Conservation (phyloP, 164 flowering plant species). For the Aristolochia contorta region DNA sequence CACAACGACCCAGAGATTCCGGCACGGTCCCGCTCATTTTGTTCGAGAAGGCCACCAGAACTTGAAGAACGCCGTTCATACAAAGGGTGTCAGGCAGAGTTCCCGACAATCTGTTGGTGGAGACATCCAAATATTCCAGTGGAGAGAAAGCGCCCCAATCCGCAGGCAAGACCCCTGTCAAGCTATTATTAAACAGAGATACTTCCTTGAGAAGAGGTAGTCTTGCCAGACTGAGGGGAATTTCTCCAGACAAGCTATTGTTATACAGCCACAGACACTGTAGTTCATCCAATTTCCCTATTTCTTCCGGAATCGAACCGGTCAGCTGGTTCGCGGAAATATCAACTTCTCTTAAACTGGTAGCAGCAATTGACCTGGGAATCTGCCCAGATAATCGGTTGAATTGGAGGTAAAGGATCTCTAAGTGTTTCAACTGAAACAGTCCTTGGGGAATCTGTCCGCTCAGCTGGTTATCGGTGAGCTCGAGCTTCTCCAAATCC, state of each 20-base stretch:
- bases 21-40: conserved; percentile 53
- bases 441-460: conserved; percentile 48
- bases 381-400: conserved; percentile 53
- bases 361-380: conserved; percentile 31
- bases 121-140: conserved; percentile 28
- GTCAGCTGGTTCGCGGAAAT: conserved; percentile 40
- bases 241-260: conserved; percentile 41
- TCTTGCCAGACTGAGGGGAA: conserved; percentile 27
- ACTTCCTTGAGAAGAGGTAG: conserved; percentile 19
- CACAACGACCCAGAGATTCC: conserved; percentile 43
- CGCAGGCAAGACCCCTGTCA: conserved; percentile 37
- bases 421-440: conserved; percentile 48
- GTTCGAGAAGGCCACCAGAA: conserved; percentile 40
- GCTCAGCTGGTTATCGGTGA: conserved; percentile 31
- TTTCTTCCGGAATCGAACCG: conserved; percentile 54
- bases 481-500: conserved; percentile 39
- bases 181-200: conserved; percentile 27
- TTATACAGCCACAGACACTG: conserved; percentile 17
- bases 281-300: conserved; percentile 40
- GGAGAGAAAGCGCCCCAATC: conserved; percentile 31
- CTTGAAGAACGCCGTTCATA: conserved; percentile 14
- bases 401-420: conserved; percentile 21
- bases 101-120: conserved; percentile 29
- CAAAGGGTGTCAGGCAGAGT: conserved; percentile 40
- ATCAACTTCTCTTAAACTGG: conserved; percentile 37